Percentiles rank a stretch among this genome's conserved stretches.
Evolutionary conservation across 305 asterid species (phyloP).

Genomic region (Andrographis paniculata): DNA sequence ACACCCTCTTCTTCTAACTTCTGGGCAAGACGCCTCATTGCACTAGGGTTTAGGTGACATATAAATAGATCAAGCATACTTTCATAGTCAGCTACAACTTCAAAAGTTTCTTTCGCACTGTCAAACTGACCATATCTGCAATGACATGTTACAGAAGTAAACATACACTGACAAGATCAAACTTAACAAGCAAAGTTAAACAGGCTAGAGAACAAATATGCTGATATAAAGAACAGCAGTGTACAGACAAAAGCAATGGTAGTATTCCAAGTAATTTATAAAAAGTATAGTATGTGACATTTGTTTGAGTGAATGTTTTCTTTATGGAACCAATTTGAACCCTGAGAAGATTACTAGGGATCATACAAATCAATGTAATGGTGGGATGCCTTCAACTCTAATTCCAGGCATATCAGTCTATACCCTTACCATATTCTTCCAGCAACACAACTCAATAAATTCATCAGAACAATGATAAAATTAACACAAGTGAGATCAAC

Average conservation of each 20-base stretch:
- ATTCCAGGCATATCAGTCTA: not conserved
- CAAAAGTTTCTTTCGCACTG: conserved; percentile 97
- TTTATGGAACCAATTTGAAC: not conserved
- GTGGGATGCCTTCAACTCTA: not conserved
- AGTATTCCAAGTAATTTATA: too few species aligned
- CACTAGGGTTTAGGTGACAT: conserved; percentile 99
- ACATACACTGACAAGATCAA: conserved; percentile 14
- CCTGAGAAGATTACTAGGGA: not conserved
- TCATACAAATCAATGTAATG: not conserved
- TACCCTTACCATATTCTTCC: not conserved
- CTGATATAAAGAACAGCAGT: not conserved
- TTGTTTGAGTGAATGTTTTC: not conserved
- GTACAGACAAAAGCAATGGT: not conserved
- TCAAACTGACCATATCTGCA: conserved; percentile 97
- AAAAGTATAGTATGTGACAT: too few species aligned
- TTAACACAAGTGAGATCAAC: too few species aligned
- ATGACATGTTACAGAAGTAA: conserved; percentile 15
- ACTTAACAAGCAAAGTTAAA: conserved; percentile 10
- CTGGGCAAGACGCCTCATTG: conserved; percentile 97
- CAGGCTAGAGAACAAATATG: not conserved
- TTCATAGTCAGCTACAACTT: conserved; percentile 90
- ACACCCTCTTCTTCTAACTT: conserved; percentile 83
- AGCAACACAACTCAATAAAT: not conserved
- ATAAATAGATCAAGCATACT: conserved; percentile 94
- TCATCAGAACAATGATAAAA: not conserved